These are phyloP conservation scores for Annulohypoxylon maeteangense DNA, from an alignment of 495 filamentous ascomycete genomes.

Conservation along the genomic window DNA sequence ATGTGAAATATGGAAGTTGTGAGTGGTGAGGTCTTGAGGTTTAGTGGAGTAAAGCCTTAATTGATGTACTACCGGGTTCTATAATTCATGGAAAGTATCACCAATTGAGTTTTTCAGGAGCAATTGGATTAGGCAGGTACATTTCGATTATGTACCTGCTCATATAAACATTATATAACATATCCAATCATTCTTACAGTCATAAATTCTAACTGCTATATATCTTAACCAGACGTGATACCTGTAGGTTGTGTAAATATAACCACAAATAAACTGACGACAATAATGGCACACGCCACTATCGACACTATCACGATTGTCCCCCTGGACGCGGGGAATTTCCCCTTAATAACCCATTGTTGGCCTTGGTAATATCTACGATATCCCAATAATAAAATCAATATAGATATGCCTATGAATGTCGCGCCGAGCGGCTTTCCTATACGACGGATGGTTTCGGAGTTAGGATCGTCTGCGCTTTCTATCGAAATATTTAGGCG, in stretches of 20 bases:
- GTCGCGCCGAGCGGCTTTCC: constrained; percentile 95
- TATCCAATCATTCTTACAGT: constrained; percentile 18
- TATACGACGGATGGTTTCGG: constrained; percentile 71
- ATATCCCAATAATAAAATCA: constrained; percentile 85
- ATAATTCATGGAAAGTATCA: not conserved
- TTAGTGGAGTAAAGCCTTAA: constrained; percentile 26
- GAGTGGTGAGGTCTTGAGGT: constrained; percentile 19
- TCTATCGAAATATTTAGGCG: constrained; percentile 80
- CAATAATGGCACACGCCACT: constrained; percentile 75
- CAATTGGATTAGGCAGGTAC: not conserved
- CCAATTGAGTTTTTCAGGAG: not conserved
- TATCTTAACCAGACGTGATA: constrained; percentile 53
- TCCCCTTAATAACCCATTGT: constrained; percentile 91
- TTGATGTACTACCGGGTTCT: constrained; percentile 9
- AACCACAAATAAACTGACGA: constrained; percentile 76
- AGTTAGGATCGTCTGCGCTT: constrained; percentile 45
- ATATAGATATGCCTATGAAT: constrained; percentile 86
- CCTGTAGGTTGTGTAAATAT: constrained; percentile 68
- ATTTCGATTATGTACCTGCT: not conserved
- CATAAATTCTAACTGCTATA: not conserved
- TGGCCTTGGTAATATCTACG: constrained; percentile 70
- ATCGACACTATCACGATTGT: constrained; percentile 82
- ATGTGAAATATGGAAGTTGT: constrained; percentile 23
- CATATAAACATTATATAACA: not conserved
- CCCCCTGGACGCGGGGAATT: constrained; percentile 91